Conservation (phyloP, 2,329 filamentous ascomycete species). For the Calycina herbarum region DNA sequence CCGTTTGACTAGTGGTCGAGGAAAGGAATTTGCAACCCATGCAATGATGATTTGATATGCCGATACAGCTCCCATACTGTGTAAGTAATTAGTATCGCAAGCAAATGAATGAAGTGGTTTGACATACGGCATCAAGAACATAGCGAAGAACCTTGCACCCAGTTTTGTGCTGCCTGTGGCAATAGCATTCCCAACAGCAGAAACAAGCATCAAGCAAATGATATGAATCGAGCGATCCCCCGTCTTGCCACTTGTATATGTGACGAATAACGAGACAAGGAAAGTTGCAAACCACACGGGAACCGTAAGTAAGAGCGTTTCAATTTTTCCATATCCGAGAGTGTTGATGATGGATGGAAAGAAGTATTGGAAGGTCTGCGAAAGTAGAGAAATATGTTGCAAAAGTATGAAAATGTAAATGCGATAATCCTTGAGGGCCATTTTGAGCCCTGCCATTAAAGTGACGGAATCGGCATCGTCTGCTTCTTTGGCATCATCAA, state of each 20-base stretch:
- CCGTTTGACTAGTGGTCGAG: slow-evolving; percentile 27
- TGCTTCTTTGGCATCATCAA: slow-evolving; percentile 49
- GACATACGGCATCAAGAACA: slow-evolving; percentile 53
- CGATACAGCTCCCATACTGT: slow-evolving; percentile 48
- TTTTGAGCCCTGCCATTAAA: slow-evolving; percentile 47
- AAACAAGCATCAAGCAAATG: slow-evolving; percentile 51
- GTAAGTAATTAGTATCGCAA: not conserved
- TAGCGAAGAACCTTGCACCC: slow-evolving; percentile 59
- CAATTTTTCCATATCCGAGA: slow-evolving; percentile 55
- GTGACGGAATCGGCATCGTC: slow-evolving; percentile 43
- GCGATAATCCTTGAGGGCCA: slow-evolving; percentile 50
- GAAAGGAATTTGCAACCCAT: slow-evolving; percentile 27
- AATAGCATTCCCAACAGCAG: slow-evolving; percentile 55
- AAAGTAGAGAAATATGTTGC: slow-evolving; percentile 52
- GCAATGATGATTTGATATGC: slow-evolving; percentile 45
- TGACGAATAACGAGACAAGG: slow-evolving; percentile 53
- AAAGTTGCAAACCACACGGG: slow-evolving; percentile 59
- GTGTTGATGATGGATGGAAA: slow-evolving; percentile 65
- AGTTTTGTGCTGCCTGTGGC: slow-evolving; percentile 51
- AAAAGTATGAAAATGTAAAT: slow-evolving; percentile 53
- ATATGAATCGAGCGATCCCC: slow-evolving; percentile 60
- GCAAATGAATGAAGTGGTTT: slow-evolving; percentile 31
- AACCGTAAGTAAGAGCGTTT: slow-evolving; percentile 57
- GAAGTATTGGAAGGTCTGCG: slow-evolving; percentile 63
- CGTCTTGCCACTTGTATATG: slow-evolving; percentile 53